Percentiles rank a stretch among this genome's conserved stretches.
Evolutionary conservation across 305 asterid genomes (phyloP).

Genomic region (Rubia peregrina): DNA sequence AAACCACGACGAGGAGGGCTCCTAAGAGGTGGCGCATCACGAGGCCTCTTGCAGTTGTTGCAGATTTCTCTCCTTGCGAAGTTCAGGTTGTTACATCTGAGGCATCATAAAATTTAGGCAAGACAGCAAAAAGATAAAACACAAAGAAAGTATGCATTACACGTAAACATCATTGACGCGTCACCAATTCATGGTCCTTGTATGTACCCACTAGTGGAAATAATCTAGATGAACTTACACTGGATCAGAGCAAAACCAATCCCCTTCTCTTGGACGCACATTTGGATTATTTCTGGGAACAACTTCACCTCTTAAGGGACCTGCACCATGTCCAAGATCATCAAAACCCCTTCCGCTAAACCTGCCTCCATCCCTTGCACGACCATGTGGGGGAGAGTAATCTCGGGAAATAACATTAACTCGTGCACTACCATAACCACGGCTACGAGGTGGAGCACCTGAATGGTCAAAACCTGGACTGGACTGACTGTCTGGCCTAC

Average conservation of each 20-base stretch:
- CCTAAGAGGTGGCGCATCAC: slow-evolving; percentile 37
- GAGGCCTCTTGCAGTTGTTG: slow-evolving; percentile 79
- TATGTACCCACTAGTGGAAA: background rate
- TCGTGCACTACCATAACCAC: slow-evolving; percentile 61
- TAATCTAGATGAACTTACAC: slow-evolving; percentile 39
- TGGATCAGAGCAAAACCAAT: slow-evolving; percentile 87
- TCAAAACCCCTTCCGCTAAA: slow-evolving; percentile 57
- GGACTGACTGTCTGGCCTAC: slow-evolving; percentile 53
- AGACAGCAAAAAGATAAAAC: slow-evolving; percentile 11
- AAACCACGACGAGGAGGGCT: slow-evolving; percentile 72
- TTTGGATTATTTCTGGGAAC: slow-evolving; percentile 69
- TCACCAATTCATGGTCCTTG: background rate
- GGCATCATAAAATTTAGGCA: slow-evolving; percentile 17
- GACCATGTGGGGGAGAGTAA: slow-evolving; percentile 60
- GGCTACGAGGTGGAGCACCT: slow-evolving; percentile 44
- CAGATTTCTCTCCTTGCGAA: slow-evolving; percentile 85
- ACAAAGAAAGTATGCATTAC: background rate
- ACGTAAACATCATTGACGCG: background rate
- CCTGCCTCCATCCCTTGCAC: slow-evolving; percentile 54
- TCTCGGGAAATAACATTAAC: slow-evolving; percentile 57
- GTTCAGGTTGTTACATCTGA: slow-evolving; percentile 84
- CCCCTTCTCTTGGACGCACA: slow-evolving; percentile 90
- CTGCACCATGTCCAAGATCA: slow-evolving; percentile 49
- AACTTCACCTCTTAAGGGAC: slow-evolving; percentile 49
- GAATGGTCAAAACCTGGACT: slow-evolving; percentile 67